Evolutionary conservation across 2,329 filamentous ascomycete genomes (phyloP), one percentile per base, ranked within the genome.

Genomic region (Fusarium paranaense): DNA sequence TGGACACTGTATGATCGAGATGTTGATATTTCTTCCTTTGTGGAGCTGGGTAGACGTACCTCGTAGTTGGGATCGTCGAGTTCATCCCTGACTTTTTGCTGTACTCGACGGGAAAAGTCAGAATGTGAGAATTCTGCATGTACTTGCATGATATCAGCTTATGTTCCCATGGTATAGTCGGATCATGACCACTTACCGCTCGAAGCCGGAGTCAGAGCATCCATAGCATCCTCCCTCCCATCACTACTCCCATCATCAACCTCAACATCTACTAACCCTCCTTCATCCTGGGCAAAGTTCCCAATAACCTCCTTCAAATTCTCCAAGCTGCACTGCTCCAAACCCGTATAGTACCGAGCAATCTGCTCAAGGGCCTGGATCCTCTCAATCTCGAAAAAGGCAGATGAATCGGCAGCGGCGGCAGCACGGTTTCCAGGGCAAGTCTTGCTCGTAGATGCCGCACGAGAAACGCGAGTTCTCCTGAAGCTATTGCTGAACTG

Each of bases 321-420:
- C 8, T 45, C 27, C n/a, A 40, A 67, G 37, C 35, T 67, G 25
- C 66, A 75, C 7, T 67, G 56, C 13, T 73, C 50, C 8, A 77
- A 52, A 11, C 76, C 71, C 3, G 76, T 73, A 20, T 69, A 76
- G 27, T 71, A 50, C n/a, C 56, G 66, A 4, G 70, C 70, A 22
- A 78, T 73, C 8, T 54, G 54, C 40, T 78, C 76, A 6, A 77
- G 62, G 5, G 64, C 52, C 8, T 67, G 57, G 18, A 78, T 74
- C 25, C 76, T 72, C 27, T 73, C 70, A 16, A 64, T 56, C 22
- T 74, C 70, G 9, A 70, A 76, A 25, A 74, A 69, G 2, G 37
- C 32, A 7, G 57, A 54, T 14, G 59, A 45, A n/a, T 72, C 40
- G 5, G 59, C 58, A 6, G 20, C 22, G n/a, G 20, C 22, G n/a